phyloP scores from a whole-genome alignment of 306 rosid species.

The Luffa aegyptiaca region DNA sequence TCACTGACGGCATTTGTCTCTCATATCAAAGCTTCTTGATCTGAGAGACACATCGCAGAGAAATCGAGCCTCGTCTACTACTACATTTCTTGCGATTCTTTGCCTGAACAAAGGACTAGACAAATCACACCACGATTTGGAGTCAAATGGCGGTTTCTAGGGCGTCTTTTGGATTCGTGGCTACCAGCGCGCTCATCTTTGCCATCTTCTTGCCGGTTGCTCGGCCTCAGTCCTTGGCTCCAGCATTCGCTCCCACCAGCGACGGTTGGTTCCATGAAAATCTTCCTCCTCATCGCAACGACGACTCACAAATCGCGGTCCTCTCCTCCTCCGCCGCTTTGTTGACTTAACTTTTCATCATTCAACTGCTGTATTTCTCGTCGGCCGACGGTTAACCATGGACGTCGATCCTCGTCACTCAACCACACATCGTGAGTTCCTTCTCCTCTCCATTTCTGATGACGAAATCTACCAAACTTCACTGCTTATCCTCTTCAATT shows the following conservation, averaged over 20 bases:
- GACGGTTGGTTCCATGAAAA: slow-evolving; percentile 38
- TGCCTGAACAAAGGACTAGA: not conserved
- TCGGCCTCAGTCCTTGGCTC: slow-evolving; percentile 35
- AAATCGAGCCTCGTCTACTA: not conserved
- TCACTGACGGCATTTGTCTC: too few species aligned
- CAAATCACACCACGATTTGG: not conserved
- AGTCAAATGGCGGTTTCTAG: slow-evolving; percentile 26
- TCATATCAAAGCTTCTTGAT: not conserved
- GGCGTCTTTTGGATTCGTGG: slow-evolving; percentile 28
- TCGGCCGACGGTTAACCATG: slow-evolving; percentile 29
- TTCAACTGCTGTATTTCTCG: not conserved
- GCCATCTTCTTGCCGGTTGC: slow-evolving; percentile 34
- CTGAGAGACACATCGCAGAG: slow-evolving; percentile 26
- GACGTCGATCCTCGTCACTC: slow-evolving; percentile 78
- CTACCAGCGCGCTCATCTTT: slow-evolving; percentile 29
- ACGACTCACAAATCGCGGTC: not conserved
- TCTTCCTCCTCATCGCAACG: slow-evolving; percentile 1
- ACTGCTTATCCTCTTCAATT: not conserved
- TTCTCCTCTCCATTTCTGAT: not conserved
- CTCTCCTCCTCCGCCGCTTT: not conserved
- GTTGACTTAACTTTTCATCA: not conserved
- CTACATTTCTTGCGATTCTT: not conserved
- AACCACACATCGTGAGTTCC: slow-evolving; percentile 50
- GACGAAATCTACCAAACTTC: not conserved
- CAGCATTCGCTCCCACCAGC: slow-evolving; percentile 60